Evolutionary conservation across 768 basidiomycete genomes (phyloP).

Genomic region (Pleurotus pulmonarius): DNA sequence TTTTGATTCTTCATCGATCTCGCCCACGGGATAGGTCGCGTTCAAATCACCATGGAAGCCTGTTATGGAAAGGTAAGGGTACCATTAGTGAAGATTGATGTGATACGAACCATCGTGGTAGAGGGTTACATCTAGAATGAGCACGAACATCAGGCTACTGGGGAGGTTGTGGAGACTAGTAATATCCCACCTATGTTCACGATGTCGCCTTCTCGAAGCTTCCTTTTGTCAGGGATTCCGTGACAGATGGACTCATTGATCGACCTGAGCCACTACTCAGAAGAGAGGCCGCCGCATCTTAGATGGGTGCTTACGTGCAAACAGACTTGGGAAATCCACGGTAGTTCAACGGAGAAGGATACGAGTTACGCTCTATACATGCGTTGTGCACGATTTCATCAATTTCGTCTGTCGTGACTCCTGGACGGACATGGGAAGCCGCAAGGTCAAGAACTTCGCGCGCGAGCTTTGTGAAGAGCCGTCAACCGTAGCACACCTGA

Average conservation of each 20-base stretch:
- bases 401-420: slow-evolving; percentile 92
- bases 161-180: slow-evolving; percentile 13
- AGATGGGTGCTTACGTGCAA: slow-evolving; percentile 70
- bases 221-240: slow-evolving; percentile 88
- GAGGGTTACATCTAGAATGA: slow-evolving; percentile 62
- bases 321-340: slow-evolving; percentile 90
- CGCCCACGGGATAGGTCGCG: slow-evolving; percentile 87
- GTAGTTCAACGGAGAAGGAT: slow-evolving; percentile 94
- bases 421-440: slow-evolving; percentile 82
- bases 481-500: background rate
- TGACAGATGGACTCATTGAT: slow-evolving; percentile 97
- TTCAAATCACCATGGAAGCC: slow-evolving; percentile 94
- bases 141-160: slow-evolving; percentile 1
- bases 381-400: slow-evolving; percentile 94
- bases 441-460: slow-evolving; percentile 93
- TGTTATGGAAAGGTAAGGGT: slow-evolving; percentile 18
- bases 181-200: slow-evolving; percentile 76
- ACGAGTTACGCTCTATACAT: slow-evolving; percentile 83
- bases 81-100: background rate
- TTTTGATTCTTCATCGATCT: slow-evolving; percentile 77
- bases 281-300: background rate
- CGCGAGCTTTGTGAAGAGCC: slow-evolving; percentile 51
- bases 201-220: slow-evolving; percentile 89
- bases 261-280: slow-evolving; percentile 44
- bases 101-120: slow-evolving; percentile 64